Conservation (phyloP, 768 basidiomycete genomes). For the Psilocybe sp. region DNA sequence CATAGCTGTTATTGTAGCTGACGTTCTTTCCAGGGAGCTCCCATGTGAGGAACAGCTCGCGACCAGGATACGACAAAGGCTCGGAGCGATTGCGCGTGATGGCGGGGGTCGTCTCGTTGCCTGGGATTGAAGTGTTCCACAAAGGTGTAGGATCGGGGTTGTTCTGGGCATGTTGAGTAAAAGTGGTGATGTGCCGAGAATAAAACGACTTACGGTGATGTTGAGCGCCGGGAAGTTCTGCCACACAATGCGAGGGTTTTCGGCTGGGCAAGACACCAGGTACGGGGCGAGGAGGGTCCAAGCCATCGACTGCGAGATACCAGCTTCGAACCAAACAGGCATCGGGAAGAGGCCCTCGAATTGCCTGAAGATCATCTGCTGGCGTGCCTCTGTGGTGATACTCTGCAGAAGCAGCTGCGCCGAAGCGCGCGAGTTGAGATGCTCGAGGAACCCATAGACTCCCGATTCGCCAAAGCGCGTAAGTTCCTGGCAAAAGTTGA, state of each 20-base stretch:
- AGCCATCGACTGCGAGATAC: conserved; percentile 59
- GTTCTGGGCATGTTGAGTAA: conserved; percentile 10
- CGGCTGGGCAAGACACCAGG: conserved; percentile 47
- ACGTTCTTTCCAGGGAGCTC: conserved; percentile 50
- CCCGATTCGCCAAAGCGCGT: conserved; percentile 58
- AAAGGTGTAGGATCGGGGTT: conserved; percentile 22
- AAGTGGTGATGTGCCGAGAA: neutral
- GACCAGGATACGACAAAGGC: conserved; percentile 21
- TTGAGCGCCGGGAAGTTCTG: conserved; percentile 56
- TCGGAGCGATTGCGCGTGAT: conserved; percentile 23
- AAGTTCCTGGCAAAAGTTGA: conserved; percentile 58
- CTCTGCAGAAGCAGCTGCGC: conserved; percentile 53
- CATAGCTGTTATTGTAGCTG: conserved; percentile 49
- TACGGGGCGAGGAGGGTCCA: conserved; percentile 61
- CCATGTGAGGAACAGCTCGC: conserved; percentile 47
- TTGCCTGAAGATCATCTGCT: conserved; percentile 67
- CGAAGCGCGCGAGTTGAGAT: conserved; percentile 53
- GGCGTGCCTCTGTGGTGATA: conserved; percentile 63
- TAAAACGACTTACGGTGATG: conserved; percentile 36
- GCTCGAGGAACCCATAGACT: conserved; percentile 62
- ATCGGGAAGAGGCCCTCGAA: conserved; percentile 58
- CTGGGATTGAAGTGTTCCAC: conserved; percentile 17
- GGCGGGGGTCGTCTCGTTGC: conserved; percentile 41
- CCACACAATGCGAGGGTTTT: conserved; percentile 49
- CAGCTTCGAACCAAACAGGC: conserved; percentile 54